Evolutionary conservation across 2,329 filamentous ascomycete genomes (phyloP), one percentile per base, ranked within the genome.

Genomic region (Colletotrichum sp.): DNA sequence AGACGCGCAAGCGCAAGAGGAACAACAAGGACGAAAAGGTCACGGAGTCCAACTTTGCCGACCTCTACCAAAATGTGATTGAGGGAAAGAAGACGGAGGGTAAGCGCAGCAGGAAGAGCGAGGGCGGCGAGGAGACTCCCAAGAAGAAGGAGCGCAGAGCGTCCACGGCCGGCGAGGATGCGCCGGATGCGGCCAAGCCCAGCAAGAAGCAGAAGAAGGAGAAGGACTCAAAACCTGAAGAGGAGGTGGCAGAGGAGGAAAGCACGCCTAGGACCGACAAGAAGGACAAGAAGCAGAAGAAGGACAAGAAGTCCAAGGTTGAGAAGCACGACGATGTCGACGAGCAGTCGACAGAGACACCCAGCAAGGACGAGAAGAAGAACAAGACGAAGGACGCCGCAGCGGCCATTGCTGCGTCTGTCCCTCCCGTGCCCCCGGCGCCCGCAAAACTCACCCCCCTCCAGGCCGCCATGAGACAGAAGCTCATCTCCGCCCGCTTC

Each of bases 401-500:
- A 65, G 78, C 80, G 26, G 67, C 79, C 76, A 77, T 79, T 32
- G 21, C 78, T 44, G 80, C 82, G 69, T 67, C 80, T 39, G 60
- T 74, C 36, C 65, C 73, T n/a, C 86, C 86, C 52, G 84, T 86
- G 9, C 85, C 88, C 52, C 85, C 87, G 39, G 84, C 87, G 44
- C 82, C 86, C 32, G 82, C 85, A 77, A 95, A 95, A 80, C 92
- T 99, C 81, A 99, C 97, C 1, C 96, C 97, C 5, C 92, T 99
- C 72, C 97, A 99, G 88, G 92, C 94, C 71, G 93, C 95, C 5
- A 99, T 99, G 97, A 93, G 95, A 77, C 94, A 96, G 82, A 99
- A 99, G 88, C 93, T 99, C 78, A 90, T 98, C 78, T 98, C 96
- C 12, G 96, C 97, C 2, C 96, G 97, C 75, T 99, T 99, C 91